Percentiles rank a stretch among this genome's conserved stretches.
These are phyloP conservation scores for Xerophyta viscosa DNA, from an alignment of 106 monocot species.

Conservation along the genomic window DNA sequence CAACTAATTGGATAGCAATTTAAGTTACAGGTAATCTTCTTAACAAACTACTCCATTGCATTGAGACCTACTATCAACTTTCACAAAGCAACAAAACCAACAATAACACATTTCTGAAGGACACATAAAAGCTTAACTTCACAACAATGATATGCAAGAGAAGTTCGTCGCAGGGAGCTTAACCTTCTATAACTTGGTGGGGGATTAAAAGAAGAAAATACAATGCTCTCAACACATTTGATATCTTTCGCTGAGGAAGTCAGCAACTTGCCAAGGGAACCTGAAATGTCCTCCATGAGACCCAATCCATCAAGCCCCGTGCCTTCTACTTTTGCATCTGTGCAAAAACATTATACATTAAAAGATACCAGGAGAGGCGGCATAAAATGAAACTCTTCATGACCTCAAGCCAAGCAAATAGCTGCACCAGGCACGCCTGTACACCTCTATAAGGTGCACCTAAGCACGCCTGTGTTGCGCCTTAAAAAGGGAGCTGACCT, in stretches of 20 bases:
- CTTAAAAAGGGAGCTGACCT: too few relatives aligned
- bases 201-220: slow-evolving; percentile 95
- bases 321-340: slow-evolving; percentile 61
- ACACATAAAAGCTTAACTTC: neutral
- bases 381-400: neutral
- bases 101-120: too few relatives aligned
- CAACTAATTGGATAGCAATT: too few relatives aligned
- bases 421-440: too few relatives aligned
- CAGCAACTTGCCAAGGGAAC: slow-evolving; percentile 49
- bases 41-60: too few relatives aligned
- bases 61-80: too few relatives aligned
- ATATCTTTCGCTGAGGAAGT: slow-evolving; percentile 39
- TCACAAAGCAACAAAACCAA: too few relatives aligned
- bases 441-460: too few relatives aligned
- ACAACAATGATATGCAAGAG: neutral
- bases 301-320: slow-evolving; percentile 70
- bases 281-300: slow-evolving; percentile 70
- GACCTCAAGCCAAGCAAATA: too few relatives aligned
- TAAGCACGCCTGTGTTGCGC: too few relatives aligned
- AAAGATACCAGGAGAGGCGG: neutral
- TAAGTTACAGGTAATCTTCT: too few relatives aligned
- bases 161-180: neutral
- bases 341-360: neutral
- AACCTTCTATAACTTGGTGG: slow-evolving; percentile 95
- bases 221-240: slow-evolving; percentile 65